Base-by-base conservation (phyloP, 768 basidiomycete species). In the Cystobasidium onofrii region DNA sequence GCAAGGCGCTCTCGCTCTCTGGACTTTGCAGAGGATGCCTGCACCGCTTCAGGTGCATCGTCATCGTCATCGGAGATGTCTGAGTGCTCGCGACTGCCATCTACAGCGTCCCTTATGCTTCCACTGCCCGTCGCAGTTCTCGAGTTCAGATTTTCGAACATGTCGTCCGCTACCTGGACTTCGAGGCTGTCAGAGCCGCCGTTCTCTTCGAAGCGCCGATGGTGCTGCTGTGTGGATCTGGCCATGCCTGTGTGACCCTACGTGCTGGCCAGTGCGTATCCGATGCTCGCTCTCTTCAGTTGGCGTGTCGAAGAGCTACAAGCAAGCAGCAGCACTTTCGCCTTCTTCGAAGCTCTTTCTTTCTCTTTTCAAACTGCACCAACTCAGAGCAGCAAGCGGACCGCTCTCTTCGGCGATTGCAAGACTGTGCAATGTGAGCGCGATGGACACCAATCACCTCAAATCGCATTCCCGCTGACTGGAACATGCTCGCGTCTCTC, bases 1-100 rank as follows among this genome's bases (percentile, higher is more conserved):
- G 27, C 18, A 4, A 4, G 25, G 60, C 50, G 25, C 66, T 52
- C 27, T 70, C 41, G 46, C 66, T 70, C 66, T 62, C 36, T 13
- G 13, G 31, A 55, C 29, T 34, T 46, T 72, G 54, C 65, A 23
- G 23, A 43, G 23, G 29, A 50, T 20, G 65, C 25, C 29, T 50
- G 29, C n/a, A 67, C 36, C 12, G 44, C 65, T 50, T 46, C 44
- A n/a, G 65, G 65, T 39, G 65, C 43, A 29, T 44, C 65, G 46
- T 67, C 65, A 31, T 64, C 63, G 65, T 41, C 44, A 23, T 39
- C 36, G n/a, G 29, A 31, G 7, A 15, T 39, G 57, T 61, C 57
- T 31, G 10, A 18, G 57, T 39, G 29, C 13, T 10, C 57, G 10
- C 3, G 7, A 15, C 10, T 2, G 31, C 4, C 31, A 9, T 31